Evolutionary conservation across 768 basidiomycete species (phyloP).

Genomic region (Leccinum variicolor): DNA sequence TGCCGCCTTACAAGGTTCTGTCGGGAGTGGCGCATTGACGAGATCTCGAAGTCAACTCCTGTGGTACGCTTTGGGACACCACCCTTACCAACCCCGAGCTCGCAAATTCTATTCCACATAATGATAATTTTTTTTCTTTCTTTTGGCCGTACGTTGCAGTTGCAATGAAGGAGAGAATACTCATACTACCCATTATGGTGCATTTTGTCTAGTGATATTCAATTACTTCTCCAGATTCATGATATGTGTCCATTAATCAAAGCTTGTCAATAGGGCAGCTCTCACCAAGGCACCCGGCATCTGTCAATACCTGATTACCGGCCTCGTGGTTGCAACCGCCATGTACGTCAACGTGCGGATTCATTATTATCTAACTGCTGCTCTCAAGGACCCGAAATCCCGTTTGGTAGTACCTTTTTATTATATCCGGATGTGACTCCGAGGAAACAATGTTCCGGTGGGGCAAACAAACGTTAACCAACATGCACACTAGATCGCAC

Average conservation of each 20-base stretch:
- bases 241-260: background rate
- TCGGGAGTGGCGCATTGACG: background rate
- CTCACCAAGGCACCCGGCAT: background rate
- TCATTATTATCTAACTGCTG: background rate
- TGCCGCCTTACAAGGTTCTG: conserved; percentile 1
- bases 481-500: background rate
- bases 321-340: background rate
- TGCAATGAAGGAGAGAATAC: background rate
- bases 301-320: too few species aligned
- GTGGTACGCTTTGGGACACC: background rate
- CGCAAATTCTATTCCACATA: background rate
- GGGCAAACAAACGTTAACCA: background rate
- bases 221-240: background rate
- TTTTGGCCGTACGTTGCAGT: background rate
- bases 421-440: background rate
- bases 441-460: background rate
- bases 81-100: background rate
- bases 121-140: too few species aligned
- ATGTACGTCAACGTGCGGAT: background rate
- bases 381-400: background rate
- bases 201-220: background rate
- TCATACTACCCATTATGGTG: background rate
- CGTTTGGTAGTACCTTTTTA: background rate
- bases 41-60: background rate
- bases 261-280: background rate